phyloP scores from a whole-genome alignment of 73 alveolate species.

The Uronychia binucleata region DNA sequence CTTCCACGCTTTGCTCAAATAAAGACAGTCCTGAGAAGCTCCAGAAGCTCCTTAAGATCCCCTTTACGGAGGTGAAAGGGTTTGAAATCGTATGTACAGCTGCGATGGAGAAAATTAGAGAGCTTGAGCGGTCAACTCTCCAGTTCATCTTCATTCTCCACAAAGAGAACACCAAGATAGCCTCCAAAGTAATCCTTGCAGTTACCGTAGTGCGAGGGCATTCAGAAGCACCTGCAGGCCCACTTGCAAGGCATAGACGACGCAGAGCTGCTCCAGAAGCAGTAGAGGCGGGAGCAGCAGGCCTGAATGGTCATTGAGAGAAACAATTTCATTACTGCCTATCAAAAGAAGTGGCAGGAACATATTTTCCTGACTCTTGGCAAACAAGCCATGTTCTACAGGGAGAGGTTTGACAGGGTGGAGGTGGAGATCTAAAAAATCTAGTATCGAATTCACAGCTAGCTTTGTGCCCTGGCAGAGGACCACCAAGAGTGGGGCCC shows the following conservation, averaged over 20 bases:
- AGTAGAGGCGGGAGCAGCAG: background rate
- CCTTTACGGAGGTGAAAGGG: background rate
- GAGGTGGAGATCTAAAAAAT: background rate
- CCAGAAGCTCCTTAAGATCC: background rate
- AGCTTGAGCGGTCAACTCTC: background rate
- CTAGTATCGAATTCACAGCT: background rate
- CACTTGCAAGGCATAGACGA: background rate
- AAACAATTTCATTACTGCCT: background rate
- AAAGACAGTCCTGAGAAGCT: background rate
- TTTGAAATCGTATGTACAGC: background rate
- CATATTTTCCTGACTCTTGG: background rate
- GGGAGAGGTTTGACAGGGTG: background rate
- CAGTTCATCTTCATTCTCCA: background rate
- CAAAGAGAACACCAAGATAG: background rate
- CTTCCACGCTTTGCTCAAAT: too few relatives aligned
- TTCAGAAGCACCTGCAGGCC: background rate
- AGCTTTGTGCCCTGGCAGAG: background rate
- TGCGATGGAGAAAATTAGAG: background rate
- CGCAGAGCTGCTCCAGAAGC: background rate
- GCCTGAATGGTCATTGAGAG: background rate
- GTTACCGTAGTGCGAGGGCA: background rate
- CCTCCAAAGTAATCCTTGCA: background rate
- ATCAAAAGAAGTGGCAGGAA: background rate
- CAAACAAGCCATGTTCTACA: background rate
- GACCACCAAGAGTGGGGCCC: background rate